These are phyloP conservation scores for Neopestalotiopsis clavispora DNA, from an alignment of 2,329 filamentous ascomycete species.

Conservation along the genomic window DNA sequence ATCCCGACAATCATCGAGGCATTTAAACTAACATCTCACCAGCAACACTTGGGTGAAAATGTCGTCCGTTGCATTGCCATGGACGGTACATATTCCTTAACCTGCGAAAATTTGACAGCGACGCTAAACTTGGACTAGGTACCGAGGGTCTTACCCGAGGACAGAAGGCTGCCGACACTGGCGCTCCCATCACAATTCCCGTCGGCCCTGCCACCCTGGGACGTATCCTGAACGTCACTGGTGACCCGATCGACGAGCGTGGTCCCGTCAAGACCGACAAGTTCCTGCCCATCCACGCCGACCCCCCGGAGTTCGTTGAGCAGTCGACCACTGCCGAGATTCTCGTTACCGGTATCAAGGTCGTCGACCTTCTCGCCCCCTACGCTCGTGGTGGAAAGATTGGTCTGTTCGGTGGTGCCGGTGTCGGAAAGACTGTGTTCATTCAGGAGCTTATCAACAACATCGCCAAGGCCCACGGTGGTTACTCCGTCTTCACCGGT, in stretches of 20 bases:
- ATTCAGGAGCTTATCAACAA: slow-evolving; percentile 99
- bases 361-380: slow-evolving; percentile 97
- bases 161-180: slow-evolving; percentile 82
- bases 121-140: slow-evolving; percentile 60
- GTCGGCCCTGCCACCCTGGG: slow-evolving; percentile 93
- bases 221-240: slow-evolving; percentile 99
- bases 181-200: slow-evolving; percentile 93
- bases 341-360: slow-evolving; percentile 99
- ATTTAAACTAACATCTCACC: slow-evolving; percentile 43
- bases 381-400: slow-evolving; percentile 99
- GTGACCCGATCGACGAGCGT: slow-evolving; percentile 99
- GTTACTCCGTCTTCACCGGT: slow-evolving; percentile 99
- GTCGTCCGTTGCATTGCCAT: slow-evolving; percentile 99
- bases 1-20: slow-evolving; percentile 10
- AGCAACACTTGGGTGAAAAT: slow-evolving; percentile 99
- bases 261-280: slow-evolving; percentile 95
- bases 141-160: slow-evolving; percentile 99
- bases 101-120: slow-evolving; percentile 23
- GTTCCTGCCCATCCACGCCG: slow-evolving; percentile 88
- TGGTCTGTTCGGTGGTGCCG: slow-evolving; percentile 99
- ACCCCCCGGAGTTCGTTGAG: slow-evolving; percentile 89
- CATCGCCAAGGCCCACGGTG: slow-evolving; percentile 99
- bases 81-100: slow-evolving; percentile 75
- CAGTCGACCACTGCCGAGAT: slow-evolving; percentile 97
- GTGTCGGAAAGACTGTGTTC: slow-evolving; percentile 99